Conservation (phyloP, 2,329 filamentous ascomycete species). For the Fusarium penzigii region DNA sequence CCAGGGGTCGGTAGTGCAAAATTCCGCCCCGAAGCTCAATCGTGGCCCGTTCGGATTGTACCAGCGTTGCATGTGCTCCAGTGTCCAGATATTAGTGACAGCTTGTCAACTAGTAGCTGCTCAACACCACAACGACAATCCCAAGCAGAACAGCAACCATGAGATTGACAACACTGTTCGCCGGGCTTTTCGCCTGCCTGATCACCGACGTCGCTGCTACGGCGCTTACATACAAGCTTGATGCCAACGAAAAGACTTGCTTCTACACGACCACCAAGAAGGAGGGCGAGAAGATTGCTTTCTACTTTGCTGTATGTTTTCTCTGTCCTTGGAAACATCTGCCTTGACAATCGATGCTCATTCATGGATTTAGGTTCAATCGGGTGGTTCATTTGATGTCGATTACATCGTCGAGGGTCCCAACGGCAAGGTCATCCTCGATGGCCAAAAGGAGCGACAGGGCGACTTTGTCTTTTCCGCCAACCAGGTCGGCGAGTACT, state of each 20-base stretch:
- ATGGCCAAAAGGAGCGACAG: conserved; percentile 88
- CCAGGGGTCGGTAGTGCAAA: conserved; percentile 26
- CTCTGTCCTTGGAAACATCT: not conserved
- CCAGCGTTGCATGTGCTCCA: conserved; percentile 14
- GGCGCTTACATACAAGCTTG: conserved; percentile 89
- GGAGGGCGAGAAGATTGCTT: conserved; percentile 85
- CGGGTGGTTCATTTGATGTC: conserved; percentile 95
- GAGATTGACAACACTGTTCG: conserved; percentile 63
- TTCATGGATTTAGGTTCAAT: conserved; percentile 75
- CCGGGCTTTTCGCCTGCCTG: conserved; percentile 71
- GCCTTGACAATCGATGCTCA: conserved; percentile 10
- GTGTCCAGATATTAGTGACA: conserved; percentile 28
- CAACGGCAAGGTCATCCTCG: conserved; percentile 75
- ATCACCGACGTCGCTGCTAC: conserved; percentile 77
- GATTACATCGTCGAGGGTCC: conserved; percentile 89
- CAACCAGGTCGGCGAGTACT: conserved; percentile 83
- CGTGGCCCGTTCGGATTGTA: conserved; percentile 28
- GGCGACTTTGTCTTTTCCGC: conserved; percentile 98
- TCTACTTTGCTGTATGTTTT: conserved; percentile 90
- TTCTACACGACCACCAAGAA: conserved; percentile 84
- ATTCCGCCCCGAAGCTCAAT: conserved; percentile 32
- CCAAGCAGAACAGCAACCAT: conserved; percentile 46
- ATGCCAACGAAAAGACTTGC: conserved; percentile 90
- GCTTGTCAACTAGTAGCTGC: conserved; percentile 30
- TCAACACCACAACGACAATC: conserved; percentile 30